Evolutionary conservation across 1,284 basidiomycete species (phyloP), one percentile per base, ranked within the genome.

Genomic region (Pseudozyma sp.): DNA sequence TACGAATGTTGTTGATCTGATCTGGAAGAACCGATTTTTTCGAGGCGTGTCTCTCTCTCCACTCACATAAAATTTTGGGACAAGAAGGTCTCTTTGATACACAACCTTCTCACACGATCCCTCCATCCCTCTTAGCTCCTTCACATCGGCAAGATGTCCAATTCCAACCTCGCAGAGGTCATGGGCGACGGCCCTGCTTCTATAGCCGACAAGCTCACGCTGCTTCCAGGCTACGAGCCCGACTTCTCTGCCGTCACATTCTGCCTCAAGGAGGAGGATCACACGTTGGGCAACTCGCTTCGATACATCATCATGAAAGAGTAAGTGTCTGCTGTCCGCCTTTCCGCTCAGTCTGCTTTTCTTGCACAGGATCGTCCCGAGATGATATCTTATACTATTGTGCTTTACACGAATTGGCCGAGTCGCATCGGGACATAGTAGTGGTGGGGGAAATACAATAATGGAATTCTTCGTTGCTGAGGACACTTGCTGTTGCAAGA

Each of bases 271-370:
- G 91, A 97, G 83, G 96, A 98, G 87, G 92, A 94, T 8, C 95
- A 98, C 86, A 98, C 95, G 0, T 89, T 98, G 31, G 96, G 96
- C 16, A 99, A 99, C 81, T 89, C 94, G 0, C 87, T 99, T 50
- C 87, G 96, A 57, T 99, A 94, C 93, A 98, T 98, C 91, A 86
- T 98, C 68, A 98, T 98, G 96, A 97, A 98, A 87, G 96, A 99
- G 96, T 98, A 83, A 82, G 90, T 83, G 39, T 31, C n/a, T n/a
- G 6, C 16, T n/a, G 29, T 33, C 14, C 17, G 4, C 14, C 44
- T 9, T 33, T 5, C 51, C n/a, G 8, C 48, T 34, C 30, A 34
- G 16, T 47, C 53, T 24, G 17, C 29, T 37, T 7, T 5, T n/a
- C 50, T 35, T 58, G 33, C 45, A 14, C 58, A 35, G 45, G 53